Percentiles rank a stretch among this genome's conserved stretches.
These are phyloP conservation scores for Arthrobotrys musiformis DNA, from an alignment of 2,329 filamentous ascomycete species.

Conservation along the genomic window DNA sequence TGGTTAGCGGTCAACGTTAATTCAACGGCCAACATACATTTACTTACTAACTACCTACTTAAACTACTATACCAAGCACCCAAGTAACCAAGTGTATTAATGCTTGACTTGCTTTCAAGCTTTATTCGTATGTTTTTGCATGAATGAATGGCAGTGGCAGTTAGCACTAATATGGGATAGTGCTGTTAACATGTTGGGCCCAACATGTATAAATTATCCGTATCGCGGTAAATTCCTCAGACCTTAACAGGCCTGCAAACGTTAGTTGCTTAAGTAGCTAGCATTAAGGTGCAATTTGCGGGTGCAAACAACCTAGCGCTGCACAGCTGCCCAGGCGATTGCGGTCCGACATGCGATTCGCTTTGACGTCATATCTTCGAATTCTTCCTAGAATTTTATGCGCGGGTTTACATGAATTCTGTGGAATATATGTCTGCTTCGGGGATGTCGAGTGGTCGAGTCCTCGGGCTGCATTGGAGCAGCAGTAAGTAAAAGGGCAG, in stretches of 20 bases:
- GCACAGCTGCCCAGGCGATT: slow-evolving; percentile 9
- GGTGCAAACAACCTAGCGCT: not conserved
- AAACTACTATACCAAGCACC: too few relatives aligned
- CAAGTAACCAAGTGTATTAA: too few relatives aligned
- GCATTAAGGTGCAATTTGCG: not conserved
- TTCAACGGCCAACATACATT: not conserved
- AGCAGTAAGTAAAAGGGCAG: not conserved
- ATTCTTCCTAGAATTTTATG: not conserved
- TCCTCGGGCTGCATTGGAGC: too few relatives aligned
- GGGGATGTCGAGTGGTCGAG: too few relatives aligned
- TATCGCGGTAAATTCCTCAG: slow-evolving; percentile 21
- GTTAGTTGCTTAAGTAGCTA: too few relatives aligned
- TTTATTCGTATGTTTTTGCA: too few relatives aligned
- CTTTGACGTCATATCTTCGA: slow-evolving; percentile 39
- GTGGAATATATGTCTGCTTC: too few relatives aligned
- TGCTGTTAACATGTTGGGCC: slow-evolving; percentile 11
- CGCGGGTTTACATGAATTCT: not conserved
- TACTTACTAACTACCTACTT: too few relatives aligned
- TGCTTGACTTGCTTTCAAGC: too few relatives aligned
- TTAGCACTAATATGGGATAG: not conserved
- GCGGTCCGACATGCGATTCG: slow-evolving; percentile 41
- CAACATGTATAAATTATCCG: slow-evolving; percentile 6
- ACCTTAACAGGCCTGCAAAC: not conserved
- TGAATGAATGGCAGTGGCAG: not conserved
- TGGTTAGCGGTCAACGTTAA: not conserved